Percentiles rank a stretch among this genome's conserved stretches.
These are phyloP conservation scores for Mucor circinelloides DNA, from an alignment of 371 early-diverging fungal genomes.

Conservation along the genomic window DNA sequence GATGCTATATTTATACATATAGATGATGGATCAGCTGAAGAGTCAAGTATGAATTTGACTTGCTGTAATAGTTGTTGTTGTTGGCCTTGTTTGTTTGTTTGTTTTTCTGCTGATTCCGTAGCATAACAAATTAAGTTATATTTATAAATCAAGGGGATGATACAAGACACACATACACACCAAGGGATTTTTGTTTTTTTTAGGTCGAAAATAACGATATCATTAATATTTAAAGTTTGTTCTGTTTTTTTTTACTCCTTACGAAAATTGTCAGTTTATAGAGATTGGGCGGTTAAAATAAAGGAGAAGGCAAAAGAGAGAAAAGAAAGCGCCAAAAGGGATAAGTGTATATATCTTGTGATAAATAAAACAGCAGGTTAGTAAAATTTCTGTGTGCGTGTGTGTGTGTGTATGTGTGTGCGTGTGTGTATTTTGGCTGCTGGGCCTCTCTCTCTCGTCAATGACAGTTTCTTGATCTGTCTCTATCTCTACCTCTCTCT, in stretches of 20 bases:
- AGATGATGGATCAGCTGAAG: background rate
- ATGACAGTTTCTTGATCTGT: background rate
- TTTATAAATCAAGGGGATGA: background rate
- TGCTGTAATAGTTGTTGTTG: background rate
- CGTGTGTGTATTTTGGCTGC: background rate
- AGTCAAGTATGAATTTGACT: background rate
- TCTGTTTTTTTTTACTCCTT: background rate
- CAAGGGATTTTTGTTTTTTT: background rate
- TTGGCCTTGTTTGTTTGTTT: background rate
- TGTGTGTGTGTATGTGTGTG: background rate
- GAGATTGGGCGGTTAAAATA: background rate
- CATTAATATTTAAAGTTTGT: slow-evolving; percentile 1
- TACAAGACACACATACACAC: background rate
- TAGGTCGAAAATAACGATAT: background rate
- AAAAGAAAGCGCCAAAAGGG: slow-evolving; percentile 1
- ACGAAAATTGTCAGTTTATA: background rate
- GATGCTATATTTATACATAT: too few species aligned
- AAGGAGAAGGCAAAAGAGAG: background rate
- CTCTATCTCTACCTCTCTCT: background rate
- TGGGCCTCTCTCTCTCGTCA: background rate
- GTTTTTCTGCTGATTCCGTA: slow-evolving; percentile 8
- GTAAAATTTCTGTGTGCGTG: background rate
- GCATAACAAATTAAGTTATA: slow-evolving; percentile 8
- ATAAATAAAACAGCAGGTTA: slow-evolving; percentile 10
- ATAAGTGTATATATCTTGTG: background rate